Conservation (phyloP, 148 eudicot genomes). For the Simmondsia chinensis region DNA sequence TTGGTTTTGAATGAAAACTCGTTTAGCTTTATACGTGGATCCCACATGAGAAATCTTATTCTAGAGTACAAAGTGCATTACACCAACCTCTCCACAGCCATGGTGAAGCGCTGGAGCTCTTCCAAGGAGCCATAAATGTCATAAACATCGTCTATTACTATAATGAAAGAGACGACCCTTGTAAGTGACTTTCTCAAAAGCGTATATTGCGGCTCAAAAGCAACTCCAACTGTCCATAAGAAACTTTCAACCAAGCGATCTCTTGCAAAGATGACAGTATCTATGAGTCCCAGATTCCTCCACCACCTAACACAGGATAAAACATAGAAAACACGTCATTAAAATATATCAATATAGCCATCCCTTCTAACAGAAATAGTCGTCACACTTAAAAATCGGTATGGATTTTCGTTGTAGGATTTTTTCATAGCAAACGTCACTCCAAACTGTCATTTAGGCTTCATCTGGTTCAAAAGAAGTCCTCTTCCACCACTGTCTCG, state of each 20-base stretch:
- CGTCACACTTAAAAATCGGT: too few species aligned
- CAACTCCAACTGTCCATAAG: slow-evolving; percentile 44
- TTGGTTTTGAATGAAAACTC: too few species aligned
- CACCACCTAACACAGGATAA: slow-evolving; percentile 47
- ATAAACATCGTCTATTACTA: slow-evolving; percentile 42
- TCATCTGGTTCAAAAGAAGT: too few species aligned
- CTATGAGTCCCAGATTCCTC: slow-evolving; percentile 28
- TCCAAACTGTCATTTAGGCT: too few species aligned
- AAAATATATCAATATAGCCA: too few species aligned
- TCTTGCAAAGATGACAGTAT: slow-evolving; percentile 27
- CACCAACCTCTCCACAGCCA: slow-evolving; percentile 28
- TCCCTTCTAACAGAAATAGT: too few species aligned
- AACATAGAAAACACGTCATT: background rate
- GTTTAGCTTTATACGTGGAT: slow-evolving; percentile 61
- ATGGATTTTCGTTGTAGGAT: too few species aligned
- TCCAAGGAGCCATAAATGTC: slow-evolving; percentile 40
- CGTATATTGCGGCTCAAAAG: slow-evolving; percentile 25
- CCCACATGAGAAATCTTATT: slow-evolving; percentile 5
- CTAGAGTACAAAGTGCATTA: background rate
- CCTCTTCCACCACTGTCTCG: too few species aligned
- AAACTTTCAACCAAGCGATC: slow-evolving; percentile 45
- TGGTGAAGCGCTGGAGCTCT: slow-evolving; percentile 35
- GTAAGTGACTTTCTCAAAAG: slow-evolving; percentile 37
- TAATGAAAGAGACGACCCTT: slow-evolving; percentile 23
- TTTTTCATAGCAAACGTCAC: too few species aligned